Evolutionary conservation across 345 rosid species (phyloP), one percentile per base, ranked within the genome.

Genomic region (Linum lewisii): DNA sequence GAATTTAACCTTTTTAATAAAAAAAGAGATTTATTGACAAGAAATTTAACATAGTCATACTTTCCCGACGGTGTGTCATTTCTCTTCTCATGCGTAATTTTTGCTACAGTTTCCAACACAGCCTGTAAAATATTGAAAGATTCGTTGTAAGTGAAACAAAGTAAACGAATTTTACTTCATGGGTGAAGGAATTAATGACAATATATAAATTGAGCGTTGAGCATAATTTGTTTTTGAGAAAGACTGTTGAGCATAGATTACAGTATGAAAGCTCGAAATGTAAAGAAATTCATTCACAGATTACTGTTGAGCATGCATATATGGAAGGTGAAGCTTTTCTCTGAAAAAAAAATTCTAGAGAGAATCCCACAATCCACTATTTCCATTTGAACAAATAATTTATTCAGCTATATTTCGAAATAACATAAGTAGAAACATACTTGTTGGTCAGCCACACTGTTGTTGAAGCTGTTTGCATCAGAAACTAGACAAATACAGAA

Each of bases 401-500:
- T 11, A 11, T 16, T 4, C 47, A 7, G 47, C 47, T 6, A 11
- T 42, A 16, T 9, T 42, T 42, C 47, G 15, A 11, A 21, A 11
- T 15, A 52, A 11, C 15, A 18, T 24, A 52, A 52, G 56, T 21
- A 52, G 4, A 52, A 75, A 81, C 90, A 26, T 69, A 90, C 99
- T 77, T 90, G 90, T 74, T 94, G 87, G 69, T 82, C 99, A 62
- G 92, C 92, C 36, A 94, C 97, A 59, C 92, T 90, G 78, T 47
- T 81, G 76, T 94, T 94, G 83, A 94, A 94, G 90, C 77, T 90
- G 69, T 79, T 89, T 69, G 73, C 82, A 72, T 85, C 96, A 13
- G 88, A 71, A 74, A 83, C 97, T 89, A 50, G 8, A 64, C 72
- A 55, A 58, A 36, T 10, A 63, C n/a, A 60, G 37, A 67, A 66